Evolutionary conservation across 768 basidiomycete genomes (phyloP), one percentile per base, ranked within the genome.

Genomic region (Hericium erinaceus): DNA sequence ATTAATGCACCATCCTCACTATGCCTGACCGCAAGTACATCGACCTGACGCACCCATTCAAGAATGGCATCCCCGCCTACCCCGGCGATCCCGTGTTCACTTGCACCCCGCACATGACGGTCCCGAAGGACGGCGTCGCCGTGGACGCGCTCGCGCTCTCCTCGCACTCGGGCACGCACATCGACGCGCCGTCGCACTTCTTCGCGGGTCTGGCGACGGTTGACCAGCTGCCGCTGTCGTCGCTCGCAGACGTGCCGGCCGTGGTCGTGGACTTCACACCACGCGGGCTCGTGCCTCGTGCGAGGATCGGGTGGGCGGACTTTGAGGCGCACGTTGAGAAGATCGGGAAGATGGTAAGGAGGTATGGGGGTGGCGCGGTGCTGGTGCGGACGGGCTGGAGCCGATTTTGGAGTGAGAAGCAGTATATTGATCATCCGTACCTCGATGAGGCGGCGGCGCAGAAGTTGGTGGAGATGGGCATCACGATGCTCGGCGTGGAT

Each of bases 111-210:
- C 58, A 38, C 24, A 40, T 48, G 46, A 61, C 60, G 4, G 54
- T 67, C 28, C 53, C 58, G 38, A 58, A 57, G 15, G 58, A 66
- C 39, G 68, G 66, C 24, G 66, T 57, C 62, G 62, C 64, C 26
- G 61, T 69, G 38, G 57, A 60, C 18, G 39, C 39, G 1, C 58
- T 69, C 33, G 55, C 58, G 7, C 48, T 65, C n/a, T 67, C 68
- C 46, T 66, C 65, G 5, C 68, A 69, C 49, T 61, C 60, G 7
- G 68, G 68, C 39, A 69, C 68, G 3, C 68, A 69, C 54, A 56
- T 68, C 20, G 68, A 69, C 51, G 68, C 66, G 38, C 68, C 68
- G 9, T 67, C 61, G 5, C 68, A 69, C 58, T 66, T 64, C 57
- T 39, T 69, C 48, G 54, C 33, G 12, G 54, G 60, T 41, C 64